A percentile compares a stretch with the other conserved stretches of the same genome.
Evolutionary conservation across 495 filamentous ascomycete genomes (phyloP).

Genomic region (Aspergillus incahuasiensis): DNA sequence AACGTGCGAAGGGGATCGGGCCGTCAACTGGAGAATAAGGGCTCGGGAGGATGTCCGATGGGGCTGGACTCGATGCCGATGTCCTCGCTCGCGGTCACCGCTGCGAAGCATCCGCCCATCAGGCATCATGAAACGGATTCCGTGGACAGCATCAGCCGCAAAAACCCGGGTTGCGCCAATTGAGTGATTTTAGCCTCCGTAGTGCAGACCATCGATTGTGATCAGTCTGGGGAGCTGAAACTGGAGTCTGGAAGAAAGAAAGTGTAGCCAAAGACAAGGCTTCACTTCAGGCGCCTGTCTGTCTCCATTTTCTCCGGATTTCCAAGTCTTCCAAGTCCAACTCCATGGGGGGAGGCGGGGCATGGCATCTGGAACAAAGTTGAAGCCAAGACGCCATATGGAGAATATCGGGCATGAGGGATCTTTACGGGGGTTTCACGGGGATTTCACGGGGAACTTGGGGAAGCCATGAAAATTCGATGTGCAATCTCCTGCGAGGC

Average conservation of each 20-base stretch:
- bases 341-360: too few species aligned
- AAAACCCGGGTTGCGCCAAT: too few species aligned
- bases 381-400: not conserved
- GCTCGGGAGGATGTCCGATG: constrained; percentile 2
- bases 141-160: too few species aligned
- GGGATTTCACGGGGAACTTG: constrained; percentile 4
- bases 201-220: not conserved
- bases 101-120: too few species aligned
- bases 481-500: not conserved
- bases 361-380: not conserved
- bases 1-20: not conserved
- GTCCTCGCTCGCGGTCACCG: not conserved
- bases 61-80: not conserved
- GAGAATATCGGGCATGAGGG: not conserved
- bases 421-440: constrained; percentile 1
- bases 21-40: not conserved
- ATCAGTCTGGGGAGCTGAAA: constrained; percentile 2
- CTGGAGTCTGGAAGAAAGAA: too few species aligned
- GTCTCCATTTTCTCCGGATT: not conserved
- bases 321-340: not conserved
- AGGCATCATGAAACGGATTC: too few species aligned
- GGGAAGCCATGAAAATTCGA: not conserved
- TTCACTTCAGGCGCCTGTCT: not conserved
- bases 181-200: too few species aligned
- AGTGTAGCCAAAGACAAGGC: too few species aligned